These are phyloP conservation scores for Tylopilus rubrobrunneus DNA, from an alignment of 768 basidiomycete species.

Conservation along the genomic window DNA sequence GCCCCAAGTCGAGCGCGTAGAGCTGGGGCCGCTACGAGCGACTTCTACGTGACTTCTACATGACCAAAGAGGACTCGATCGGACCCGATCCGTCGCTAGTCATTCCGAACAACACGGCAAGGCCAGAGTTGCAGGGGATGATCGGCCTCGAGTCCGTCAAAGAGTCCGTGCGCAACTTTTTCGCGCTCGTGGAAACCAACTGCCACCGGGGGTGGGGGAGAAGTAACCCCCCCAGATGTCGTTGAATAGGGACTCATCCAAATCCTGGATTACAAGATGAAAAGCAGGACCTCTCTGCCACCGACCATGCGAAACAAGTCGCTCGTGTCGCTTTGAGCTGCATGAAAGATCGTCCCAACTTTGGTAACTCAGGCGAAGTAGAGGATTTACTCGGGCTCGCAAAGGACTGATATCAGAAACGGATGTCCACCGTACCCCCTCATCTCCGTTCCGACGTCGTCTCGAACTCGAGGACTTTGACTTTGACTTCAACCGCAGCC, in stretches of 20 bases:
- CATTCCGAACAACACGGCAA: conserved; percentile 42
- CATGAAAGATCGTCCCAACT: conserved; percentile 47
- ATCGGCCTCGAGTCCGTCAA: conserved; percentile 60
- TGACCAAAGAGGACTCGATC: conserved; percentile 55
- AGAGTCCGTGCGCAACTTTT: conserved; percentile 44
- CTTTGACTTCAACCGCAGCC: conserved; percentile 53
- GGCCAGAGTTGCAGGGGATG: conserved; percentile 48
- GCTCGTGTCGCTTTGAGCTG: conserved; percentile 45
- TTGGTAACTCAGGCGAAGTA: conserved; percentile 63
- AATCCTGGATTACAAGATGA: conserved; percentile 54
- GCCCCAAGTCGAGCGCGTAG: conserved; percentile 49
- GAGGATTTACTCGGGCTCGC: conserved; percentile 55
- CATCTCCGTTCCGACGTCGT: conserved; percentile 20
- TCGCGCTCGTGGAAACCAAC: conserved; percentile 47
- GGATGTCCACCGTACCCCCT: conserved; percentile 29
- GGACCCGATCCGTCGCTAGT: conserved; percentile 59
- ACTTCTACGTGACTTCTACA: conserved; percentile 38
- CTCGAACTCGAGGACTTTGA: conserved; percentile 55
- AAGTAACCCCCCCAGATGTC: conserved; percentile 49
- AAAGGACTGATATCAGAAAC: conserved; percentile 44
- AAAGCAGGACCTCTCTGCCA: conserved; percentile 55
- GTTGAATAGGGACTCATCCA: conserved; percentile 55
- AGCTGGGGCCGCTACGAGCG: conserved; percentile 35
- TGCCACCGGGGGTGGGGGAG: conserved; percentile 58
- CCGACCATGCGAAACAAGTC: conserved; percentile 50